These are phyloP conservation scores for Populus davidiana DNA, from an alignment of 345 rosid species.

Conservation along the genomic window DNA sequence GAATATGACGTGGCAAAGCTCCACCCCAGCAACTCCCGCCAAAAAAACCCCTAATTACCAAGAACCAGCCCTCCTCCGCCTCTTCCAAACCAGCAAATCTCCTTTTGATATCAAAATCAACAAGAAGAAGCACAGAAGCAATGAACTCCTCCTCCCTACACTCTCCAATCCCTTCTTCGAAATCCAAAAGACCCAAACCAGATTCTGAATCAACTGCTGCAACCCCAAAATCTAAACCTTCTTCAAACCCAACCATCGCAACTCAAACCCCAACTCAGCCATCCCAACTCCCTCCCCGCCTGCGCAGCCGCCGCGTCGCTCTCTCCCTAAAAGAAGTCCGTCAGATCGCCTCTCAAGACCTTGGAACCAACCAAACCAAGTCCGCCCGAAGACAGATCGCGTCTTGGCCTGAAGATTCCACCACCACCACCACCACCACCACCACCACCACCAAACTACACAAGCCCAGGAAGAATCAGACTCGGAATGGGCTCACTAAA, in stretches of 20 bases:
- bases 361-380: not conserved
- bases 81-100: not conserved
- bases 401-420: constrained; percentile 20
- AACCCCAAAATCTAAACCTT: constrained; percentile 14
- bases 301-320: constrained; percentile 23
- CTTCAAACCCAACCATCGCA: not conserved
- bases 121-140: not conserved
- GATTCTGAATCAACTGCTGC: not conserved
- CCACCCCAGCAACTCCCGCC: constrained; percentile 22
- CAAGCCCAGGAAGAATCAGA: not conserved
- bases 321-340: constrained; percentile 24
- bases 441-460: not conserved
- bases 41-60: not conserved
- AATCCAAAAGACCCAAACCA: constrained; percentile 2
- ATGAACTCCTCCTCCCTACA: constrained; percentile 10
- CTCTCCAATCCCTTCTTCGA: constrained; percentile 4
- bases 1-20: constrained; percentile 10
- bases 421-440: not conserved
- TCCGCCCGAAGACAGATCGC: constrained; percentile 27
- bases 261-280: constrained; percentile 23
- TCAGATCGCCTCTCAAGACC: constrained; percentile 9
- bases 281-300: constrained; percentile 20
- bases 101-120: not conserved
- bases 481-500: not conserved
- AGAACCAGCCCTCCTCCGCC: not conserved